Conservation (phyloP, 768 basidiomycete genomes). For the Leccinum boreale region DNA sequence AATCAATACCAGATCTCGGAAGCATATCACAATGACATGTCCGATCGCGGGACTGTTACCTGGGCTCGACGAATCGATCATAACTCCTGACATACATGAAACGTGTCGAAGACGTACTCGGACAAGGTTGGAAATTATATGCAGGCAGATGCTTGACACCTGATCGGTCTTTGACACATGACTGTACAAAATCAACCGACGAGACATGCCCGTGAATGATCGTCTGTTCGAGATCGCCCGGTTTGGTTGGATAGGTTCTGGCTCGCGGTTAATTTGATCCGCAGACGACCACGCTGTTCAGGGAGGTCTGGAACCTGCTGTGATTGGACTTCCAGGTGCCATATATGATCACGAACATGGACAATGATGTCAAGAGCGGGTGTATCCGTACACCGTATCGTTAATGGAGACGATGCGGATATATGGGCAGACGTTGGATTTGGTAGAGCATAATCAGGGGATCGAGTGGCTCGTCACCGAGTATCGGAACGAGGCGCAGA, state of each 20-base stretch:
- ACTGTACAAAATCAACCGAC: conserved; percentile 90
- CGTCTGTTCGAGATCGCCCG: conserved; percentile 89
- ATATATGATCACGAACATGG: conserved; percentile 92
- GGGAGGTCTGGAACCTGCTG: conserved; percentile 92
- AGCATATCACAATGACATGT: conserved; percentile 82
- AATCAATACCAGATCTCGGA: conserved; percentile 94
- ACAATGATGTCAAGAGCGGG: conserved; percentile 93
- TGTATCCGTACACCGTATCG: conserved; percentile 97
- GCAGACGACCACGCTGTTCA: conserved; percentile 97
- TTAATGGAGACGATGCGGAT: conserved; percentile 99
- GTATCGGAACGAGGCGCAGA: conserved; percentile 87
- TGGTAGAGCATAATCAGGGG: no score
- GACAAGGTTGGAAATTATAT: conserved; percentile 98
- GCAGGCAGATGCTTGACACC: conserved; percentile 95
- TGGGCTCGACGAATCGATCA: conserved; percentile 98
- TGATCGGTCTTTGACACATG: conserved; percentile 93
- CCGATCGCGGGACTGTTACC: conserved; percentile 95
- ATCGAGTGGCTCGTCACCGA: conserved; percentile 86
- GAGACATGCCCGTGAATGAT: conserved; percentile 89
- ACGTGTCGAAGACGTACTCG: conserved; percentile 95
- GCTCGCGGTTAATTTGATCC: conserved; percentile 97
- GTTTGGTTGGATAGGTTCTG: conserved; percentile 74
- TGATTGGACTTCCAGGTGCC: conserved; percentile 97
- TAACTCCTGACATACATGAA: conserved; percentile 98
- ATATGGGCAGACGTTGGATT: conserved; percentile 89